These are phyloP conservation scores for Venturia aucupariae DNA, from an alignment of 2,329 filamentous ascomycete genomes.

Conservation along the genomic window DNA sequence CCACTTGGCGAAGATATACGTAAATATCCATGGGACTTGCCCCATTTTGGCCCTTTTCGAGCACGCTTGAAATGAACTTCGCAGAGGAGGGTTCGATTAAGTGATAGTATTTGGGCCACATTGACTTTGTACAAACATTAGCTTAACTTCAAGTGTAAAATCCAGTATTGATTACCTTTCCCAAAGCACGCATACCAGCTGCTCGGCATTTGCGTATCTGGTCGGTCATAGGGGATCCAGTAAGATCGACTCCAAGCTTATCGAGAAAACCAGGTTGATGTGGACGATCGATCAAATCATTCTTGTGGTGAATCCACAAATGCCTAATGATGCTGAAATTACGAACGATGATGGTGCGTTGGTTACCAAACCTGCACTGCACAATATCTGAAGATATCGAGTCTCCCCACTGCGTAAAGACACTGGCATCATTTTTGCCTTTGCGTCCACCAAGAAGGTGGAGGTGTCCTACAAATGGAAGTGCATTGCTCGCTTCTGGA, in stretches of 20 bases:
- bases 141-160: not conserved
- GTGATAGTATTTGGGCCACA: constrained; percentile 21
- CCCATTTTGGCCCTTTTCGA: constrained; percentile 18
- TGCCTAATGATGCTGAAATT: constrained; percentile 19
- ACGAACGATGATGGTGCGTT: constrained; percentile 19
- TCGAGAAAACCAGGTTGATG: constrained; percentile 21
- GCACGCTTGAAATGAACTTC: constrained; percentile 15
- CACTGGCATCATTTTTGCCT: constrained; percentile 18
- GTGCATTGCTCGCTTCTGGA: constrained; percentile 42
- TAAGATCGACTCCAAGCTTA: constrained; percentile 19
- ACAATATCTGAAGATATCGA: constrained; percentile 16
- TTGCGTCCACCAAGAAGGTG: constrained; percentile 18
- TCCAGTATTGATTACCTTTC: constrained; percentile 10
- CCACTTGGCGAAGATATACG: constrained; percentile 18
- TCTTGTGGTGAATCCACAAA: constrained; percentile 18
- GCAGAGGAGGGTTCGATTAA: constrained; percentile 19
- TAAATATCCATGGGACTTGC: constrained; percentile 18
- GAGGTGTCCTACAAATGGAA: constrained; percentile 31
- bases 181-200: constrained; percentile 19
- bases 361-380: constrained; percentile 19
- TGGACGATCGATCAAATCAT: constrained; percentile 19
- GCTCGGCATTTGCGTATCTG: constrained; percentile 20
- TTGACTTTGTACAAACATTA: constrained; percentile 14
- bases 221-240: constrained; percentile 20
- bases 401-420: constrained; percentile 18